Conservation (phyloP, 768 basidiomycete species). For the Multifurca ochricompacta region DNA sequence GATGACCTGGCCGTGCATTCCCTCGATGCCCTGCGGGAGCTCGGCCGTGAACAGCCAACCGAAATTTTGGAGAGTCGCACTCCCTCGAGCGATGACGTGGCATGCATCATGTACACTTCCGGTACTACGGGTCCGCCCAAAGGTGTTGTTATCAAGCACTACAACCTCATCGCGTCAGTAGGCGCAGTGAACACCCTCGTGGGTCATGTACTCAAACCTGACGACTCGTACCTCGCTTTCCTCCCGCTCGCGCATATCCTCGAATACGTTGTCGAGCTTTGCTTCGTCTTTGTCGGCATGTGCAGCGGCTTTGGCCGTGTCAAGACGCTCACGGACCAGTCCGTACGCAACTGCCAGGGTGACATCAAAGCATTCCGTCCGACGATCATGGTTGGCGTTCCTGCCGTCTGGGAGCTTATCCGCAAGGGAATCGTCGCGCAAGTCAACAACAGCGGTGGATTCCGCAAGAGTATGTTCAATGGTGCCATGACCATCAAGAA, state of each 20-base stretch:
- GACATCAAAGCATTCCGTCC: conserved; percentile 81
- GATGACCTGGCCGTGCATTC: conserved; percentile 53
- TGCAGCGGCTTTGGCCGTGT: conserved; percentile 84
- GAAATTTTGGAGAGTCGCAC: conserved; percentile 44
- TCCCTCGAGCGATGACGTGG: conserved; percentile 45
- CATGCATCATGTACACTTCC: conserved; percentile 79
- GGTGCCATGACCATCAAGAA: conserved; percentile 72
- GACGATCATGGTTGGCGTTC: conserved; percentile 90
- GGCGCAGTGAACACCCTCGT: conserved; percentile 75
- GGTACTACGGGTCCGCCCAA: conserved; percentile 92
- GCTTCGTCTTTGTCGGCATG: conserved; percentile 67
- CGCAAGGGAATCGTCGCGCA: conserved; percentile 88
- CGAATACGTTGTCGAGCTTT: conserved; percentile 88
- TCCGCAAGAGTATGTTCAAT: conserved; percentile 75
- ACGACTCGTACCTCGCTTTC: conserved; percentile 79
- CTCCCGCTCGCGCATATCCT: conserved; percentile 92
- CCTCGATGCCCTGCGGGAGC: conserved; percentile 61
- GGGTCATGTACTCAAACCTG: conserved; percentile 49
- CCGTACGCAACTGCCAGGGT: conserved; percentile 83
- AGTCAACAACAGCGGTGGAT: conserved; percentile 55
- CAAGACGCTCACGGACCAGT: conserved; percentile 93
- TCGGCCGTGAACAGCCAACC: conserved; percentile 50
- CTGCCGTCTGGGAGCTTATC: conserved; percentile 95
- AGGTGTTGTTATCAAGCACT: conserved; percentile 84
- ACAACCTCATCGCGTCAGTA: conserved; percentile 78